Base-by-base conservation (phyloP, 129 eudicot genomes). In the Tagetes erecta region DNA sequence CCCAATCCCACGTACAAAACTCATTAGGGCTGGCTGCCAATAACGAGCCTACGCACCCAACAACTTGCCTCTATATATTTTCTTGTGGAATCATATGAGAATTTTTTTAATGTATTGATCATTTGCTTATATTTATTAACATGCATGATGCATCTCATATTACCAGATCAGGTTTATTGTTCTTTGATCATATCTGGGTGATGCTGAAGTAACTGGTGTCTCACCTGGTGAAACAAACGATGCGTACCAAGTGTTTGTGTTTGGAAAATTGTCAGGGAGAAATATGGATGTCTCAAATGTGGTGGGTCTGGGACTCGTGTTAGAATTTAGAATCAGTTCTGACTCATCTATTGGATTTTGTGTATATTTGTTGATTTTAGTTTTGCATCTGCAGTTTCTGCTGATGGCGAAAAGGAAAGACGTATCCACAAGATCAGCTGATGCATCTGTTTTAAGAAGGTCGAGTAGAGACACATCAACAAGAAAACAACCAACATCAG, bases 401-500 rank as follows among this genome's bases (percentile, higher is more conserved):
- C 42, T 60, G 49, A 88, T 88, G 94, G 73, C 66, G 37, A 83
- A 80, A 72, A 87, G 71, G 47, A 85, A 70, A 35, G 70, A 79
- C 46, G 80, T 64, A 46, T 64, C 76, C 6, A 33, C 84, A 11
- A 83, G 67, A 45, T 76, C 75, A 66, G 71, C 71, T 68, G 81
- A 78, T 41, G 55, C 71, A 8, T 64, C 70, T 47, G 67, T 68
- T 64, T 68, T 83, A 72, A 83, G 87, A 78, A 82, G 85, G 76
- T 92, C 91, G 12, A 55, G 70, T 52, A 78, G 91, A 76, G 89
- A 80, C 71, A 70, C 83, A 38, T 51, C 90, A 45, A 76, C 88
- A 1, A 75, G 63, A 77, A 79, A 78, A 62, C 86, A 81, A 69
- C 58, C 58, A 44, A 51, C 81, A 41, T 8, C 76, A 53, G 77